These are phyloP conservation scores for Penicillium waksmanii DNA, from an alignment of 495 filamentous ascomycete genomes.

Conservation along the genomic window DNA sequence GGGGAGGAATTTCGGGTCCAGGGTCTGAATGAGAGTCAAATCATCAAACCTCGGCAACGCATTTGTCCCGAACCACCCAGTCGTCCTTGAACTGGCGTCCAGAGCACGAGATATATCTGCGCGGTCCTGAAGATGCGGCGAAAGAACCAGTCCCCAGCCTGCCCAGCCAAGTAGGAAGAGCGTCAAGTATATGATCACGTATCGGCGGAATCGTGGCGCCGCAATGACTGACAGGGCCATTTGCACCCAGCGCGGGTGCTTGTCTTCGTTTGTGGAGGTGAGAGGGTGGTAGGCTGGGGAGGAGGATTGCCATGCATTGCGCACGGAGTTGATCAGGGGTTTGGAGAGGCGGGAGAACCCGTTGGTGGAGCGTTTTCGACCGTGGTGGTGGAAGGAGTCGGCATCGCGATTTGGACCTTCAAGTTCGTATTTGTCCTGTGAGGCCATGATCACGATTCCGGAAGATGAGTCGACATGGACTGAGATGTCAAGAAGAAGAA, in stretches of 20 bases:
- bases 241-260: constrained; percentile 32
- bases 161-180: constrained; percentile 41
- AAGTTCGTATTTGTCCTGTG: constrained; percentile 20
- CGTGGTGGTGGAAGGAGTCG: constrained; percentile 19
- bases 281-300: constrained; percentile 27
- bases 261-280: constrained; percentile 21
- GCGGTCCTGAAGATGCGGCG: constrained; percentile 45
- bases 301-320: constrained; percentile 50
- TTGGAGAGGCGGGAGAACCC: constrained; percentile 26
- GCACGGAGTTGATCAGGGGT: constrained; percentile 49
- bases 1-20: constrained; percentile 46
- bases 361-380: constrained; percentile 11
- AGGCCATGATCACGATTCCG: constrained; percentile 12
- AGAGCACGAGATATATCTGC: constrained; percentile 39
- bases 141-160: constrained; percentile 46
- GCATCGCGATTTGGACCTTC: constrained; percentile 27
- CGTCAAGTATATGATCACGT: constrained; percentile 45
- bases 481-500: not conserved
- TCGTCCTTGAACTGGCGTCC: constrained; percentile 36
- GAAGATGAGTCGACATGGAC: not conserved
- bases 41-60: constrained; percentile 49
- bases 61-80: constrained; percentile 54
- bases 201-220: constrained; percentile 53
- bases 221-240: constrained; percentile 39
- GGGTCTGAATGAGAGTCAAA: constrained; percentile 46